Evolutionary conservation across 192 early-diverging fungal genomes (phyloP).

Genomic region (Backusella tuberculispora): DNA sequence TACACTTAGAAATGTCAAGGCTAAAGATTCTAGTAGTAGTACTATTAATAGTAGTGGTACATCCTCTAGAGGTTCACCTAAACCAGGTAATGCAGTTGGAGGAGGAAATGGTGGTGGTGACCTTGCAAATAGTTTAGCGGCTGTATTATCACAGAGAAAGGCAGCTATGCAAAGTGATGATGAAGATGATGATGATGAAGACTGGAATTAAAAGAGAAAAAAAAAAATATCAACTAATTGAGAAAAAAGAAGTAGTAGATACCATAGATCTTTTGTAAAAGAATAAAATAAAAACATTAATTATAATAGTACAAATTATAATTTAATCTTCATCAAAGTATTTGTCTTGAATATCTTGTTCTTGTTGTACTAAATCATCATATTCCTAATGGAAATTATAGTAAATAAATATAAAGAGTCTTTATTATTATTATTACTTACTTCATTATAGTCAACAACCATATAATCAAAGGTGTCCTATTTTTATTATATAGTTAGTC

Average conservation of each 20-base stretch:
- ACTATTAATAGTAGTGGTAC: not conserved
- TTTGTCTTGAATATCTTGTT: slow-evolving; percentile 41
- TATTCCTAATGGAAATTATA: slow-evolving; percentile 24
- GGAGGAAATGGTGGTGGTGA: slow-evolving; percentile 8
- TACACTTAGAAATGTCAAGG: not conserved
- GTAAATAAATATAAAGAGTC: not conserved
- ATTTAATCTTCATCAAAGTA: slow-evolving; percentile 44
- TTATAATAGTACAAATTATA: not conserved
- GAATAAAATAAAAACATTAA: not conserved
- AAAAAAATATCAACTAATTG: too few species aligned
- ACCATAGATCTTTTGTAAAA: not conserved
- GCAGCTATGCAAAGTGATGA: slow-evolving; percentile 38
- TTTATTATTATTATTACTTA: not conserved
- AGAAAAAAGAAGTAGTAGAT: too few species aligned
- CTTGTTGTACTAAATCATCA: slow-evolving; percentile 43
- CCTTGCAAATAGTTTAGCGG: slow-evolving; percentile 30
- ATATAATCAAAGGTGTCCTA: slow-evolving; percentile 45
- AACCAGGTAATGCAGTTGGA: not conserved
- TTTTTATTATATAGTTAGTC: not conserved
- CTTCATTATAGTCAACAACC: slow-evolving; percentile 45
- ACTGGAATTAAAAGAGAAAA: slow-evolving; percentile 36
- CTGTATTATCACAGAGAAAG: slow-evolving; percentile 29
- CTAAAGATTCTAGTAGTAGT: not conserved
- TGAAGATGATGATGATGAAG: slow-evolving; percentile 39
- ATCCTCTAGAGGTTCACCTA: not conserved